Evolutionary conservation across 1,284 basidiomycete species (phyloP).

Genomic region (Cutaneotrichosporon mucoides): DNA sequence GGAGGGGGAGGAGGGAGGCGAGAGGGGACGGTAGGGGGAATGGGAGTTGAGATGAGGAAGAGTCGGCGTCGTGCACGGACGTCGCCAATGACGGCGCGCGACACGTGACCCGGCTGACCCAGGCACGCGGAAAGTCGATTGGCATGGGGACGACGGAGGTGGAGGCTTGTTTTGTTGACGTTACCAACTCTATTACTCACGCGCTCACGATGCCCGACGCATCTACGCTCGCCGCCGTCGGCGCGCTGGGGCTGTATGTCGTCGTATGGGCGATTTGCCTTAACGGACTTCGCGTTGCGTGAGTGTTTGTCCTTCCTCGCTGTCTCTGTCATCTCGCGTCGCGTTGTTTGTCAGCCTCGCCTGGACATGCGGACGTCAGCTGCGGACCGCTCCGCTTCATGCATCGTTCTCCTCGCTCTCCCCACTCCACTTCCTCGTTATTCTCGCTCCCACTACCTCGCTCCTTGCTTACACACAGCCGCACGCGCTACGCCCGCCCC

Average conservation of each 20-base stretch:
- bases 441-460: too few relatives aligned
- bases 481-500: slow-evolving; percentile 64
- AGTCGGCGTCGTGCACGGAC: background rate
- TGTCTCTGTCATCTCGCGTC: background rate
- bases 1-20: too few relatives aligned
- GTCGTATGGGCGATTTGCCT: slow-evolving; percentile 69
- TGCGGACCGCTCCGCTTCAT: too few relatives aligned
- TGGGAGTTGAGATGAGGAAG: background rate
- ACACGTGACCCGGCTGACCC: too few relatives aligned
- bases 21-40: background rate
- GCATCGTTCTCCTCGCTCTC: too few relatives aligned
- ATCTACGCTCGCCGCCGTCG: slow-evolving; percentile 6
- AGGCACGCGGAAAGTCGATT: too few relatives aligned
- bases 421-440: too few relatives aligned
- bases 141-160: too few relatives aligned
- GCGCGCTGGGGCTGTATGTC: slow-evolving; percentile 56
- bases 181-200: background rate
- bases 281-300: slow-evolving; percentile 75
- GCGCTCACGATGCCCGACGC: background rate
- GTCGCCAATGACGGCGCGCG: too few relatives aligned
- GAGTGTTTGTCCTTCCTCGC: slow-evolving; percentile 43
- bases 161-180: too few relatives aligned
- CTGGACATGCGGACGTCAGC: too few relatives aligned
- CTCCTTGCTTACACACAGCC: slow-evolving; percentile 51
- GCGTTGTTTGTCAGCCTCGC: background rate